Base-by-base conservation (phyloP, 768 basidiomycete species). In the Gloeopeniophorella convolvens region DNA sequence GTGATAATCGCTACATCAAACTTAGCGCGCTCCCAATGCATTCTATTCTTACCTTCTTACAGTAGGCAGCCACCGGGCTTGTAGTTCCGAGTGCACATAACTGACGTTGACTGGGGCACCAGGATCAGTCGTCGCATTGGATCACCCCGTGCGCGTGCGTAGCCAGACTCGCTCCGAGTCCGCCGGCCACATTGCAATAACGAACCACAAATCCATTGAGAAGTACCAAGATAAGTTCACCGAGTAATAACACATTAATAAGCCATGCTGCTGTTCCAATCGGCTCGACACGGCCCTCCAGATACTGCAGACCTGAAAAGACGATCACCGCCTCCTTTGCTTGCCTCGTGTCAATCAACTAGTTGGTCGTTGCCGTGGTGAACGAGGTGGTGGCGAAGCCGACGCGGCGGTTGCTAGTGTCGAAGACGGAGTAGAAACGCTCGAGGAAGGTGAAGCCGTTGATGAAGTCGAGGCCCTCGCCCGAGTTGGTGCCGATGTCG, bases 391-490 rank as follows among this genome's bases (percentile, higher is more conserved):
- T 76, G 5, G 81, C 79, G 50, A 83, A 69, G 16, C 82, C 80
- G 49, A 83, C 70, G 15, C 69, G 76, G 42, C 62, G 65, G 67
- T 79, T 77, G 36, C 71, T 63, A 37, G 81, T 79, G 60, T 85
- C 83, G 59, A 67, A 83, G 31, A 82, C 81, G 26, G 76, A 70
- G 67, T 83, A 84, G 73, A 79, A 84, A 13, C 83, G 78, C 65
- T 78, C 72, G 23, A 81, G 67, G 71, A 78, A 81, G 4, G 64
- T 58, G 59, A 68, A 70, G 15, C 79, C 77, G 62, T 78, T 72
- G 62, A 82, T 70, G 54, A 80, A 79, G 65, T 78, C 76, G 15
- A 80, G 62, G 12, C 77, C 79, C 51, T 69, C 16, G 40, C 74
- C 77, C 9, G 67, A 60, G 26, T 57, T 55, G 1, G 65, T 55